A percentile compares a stretch with the other conserved stretches of the same genome.
Evolutionary conservation across 2,329 filamentous ascomycete genomes (phyloP).

Genomic region (Xylaria sp.): DNA sequence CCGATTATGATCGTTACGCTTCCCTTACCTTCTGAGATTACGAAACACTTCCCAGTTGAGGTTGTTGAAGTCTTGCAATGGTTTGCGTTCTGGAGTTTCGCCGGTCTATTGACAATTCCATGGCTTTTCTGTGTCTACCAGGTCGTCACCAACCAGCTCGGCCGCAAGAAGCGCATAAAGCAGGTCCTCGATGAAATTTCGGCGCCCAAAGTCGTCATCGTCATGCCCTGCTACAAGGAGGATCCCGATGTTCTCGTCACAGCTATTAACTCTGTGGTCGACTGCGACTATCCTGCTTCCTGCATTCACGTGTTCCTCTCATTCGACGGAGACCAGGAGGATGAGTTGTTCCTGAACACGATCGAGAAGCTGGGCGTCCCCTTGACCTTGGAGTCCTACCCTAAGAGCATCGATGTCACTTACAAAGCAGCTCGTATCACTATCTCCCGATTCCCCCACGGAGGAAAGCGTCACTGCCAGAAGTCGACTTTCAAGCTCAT

Average conservation of each 20-base stretch:
- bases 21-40: conserved; percentile 69
- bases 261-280: conserved; percentile 85
- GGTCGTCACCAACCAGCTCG: conserved; percentile 79
- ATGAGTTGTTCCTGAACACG: conserved; percentile 83
- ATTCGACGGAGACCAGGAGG: conserved; percentile 85
- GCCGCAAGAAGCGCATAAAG: conserved; percentile 75
- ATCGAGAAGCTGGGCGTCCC: conserved; percentile 81
- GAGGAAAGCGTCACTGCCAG: conserved; percentile 89
- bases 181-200: conserved; percentile 76
- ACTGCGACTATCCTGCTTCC: conserved; percentile 86
- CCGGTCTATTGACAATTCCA: conserved; percentile 75
- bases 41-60: conserved; percentile 61
- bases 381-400: conserved; percentile 69
- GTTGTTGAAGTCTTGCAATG: conserved; percentile 76
- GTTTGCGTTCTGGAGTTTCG: conserved; percentile 95
- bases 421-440: conserved; percentile 82
- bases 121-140: conserved; percentile 94
- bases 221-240: conserved; percentile 97
- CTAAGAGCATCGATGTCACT: conserved; percentile 81
- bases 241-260: conserved; percentile 76
- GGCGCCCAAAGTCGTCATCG: conserved; percentile 88
- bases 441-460: conserved; percentile 85
- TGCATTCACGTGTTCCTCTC: conserved; percentile 95
- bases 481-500: conserved; percentile 91
- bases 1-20: conserved; percentile 93